Evolutionary conservation across 148 eudicot genomes (phyloP).

Genomic region (Heliosperma pusillum): DNA sequence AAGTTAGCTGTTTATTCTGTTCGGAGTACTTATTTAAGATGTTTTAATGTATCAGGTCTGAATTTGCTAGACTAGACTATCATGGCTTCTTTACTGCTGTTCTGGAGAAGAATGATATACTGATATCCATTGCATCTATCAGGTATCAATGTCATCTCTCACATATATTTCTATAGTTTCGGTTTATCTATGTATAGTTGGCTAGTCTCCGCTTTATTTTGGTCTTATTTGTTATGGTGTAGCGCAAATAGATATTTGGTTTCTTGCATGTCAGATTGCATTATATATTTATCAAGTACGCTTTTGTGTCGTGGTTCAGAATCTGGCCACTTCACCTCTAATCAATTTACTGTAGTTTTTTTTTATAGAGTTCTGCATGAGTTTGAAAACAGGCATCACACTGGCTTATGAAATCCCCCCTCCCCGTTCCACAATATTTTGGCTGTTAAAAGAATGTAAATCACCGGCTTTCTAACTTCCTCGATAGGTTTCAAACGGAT

Average conservation of each 20-base stretch:
- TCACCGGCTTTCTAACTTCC: no score
- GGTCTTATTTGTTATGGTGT: not conserved
- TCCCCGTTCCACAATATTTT: no score
- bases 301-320: no score
- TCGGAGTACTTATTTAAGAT: not conserved
- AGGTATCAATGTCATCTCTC: constrained; percentile 37
- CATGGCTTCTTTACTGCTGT: constrained; percentile 77
- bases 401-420: no score
- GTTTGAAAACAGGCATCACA: no score
- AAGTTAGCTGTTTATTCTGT: not conserved
- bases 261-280: not conserved
- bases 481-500: not conserved
- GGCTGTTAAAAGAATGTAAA: no score
- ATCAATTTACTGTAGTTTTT: no score
- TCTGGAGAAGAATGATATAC: constrained; percentile 79
- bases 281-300: no score
- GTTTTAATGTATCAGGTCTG: constrained; percentile 45
- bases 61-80: constrained; percentile 75
- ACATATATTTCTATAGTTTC: not conserved
- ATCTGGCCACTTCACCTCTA: no score
- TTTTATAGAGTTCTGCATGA: no score
- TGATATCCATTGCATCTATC: constrained; percentile 75
- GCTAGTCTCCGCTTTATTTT: not conserved
- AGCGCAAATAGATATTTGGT: not conserved
- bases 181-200: not conserved